phyloP scores from a whole-genome alignment of 1,284 basidiomycete genomes.

The Microbotryum saponariae region DNA sequence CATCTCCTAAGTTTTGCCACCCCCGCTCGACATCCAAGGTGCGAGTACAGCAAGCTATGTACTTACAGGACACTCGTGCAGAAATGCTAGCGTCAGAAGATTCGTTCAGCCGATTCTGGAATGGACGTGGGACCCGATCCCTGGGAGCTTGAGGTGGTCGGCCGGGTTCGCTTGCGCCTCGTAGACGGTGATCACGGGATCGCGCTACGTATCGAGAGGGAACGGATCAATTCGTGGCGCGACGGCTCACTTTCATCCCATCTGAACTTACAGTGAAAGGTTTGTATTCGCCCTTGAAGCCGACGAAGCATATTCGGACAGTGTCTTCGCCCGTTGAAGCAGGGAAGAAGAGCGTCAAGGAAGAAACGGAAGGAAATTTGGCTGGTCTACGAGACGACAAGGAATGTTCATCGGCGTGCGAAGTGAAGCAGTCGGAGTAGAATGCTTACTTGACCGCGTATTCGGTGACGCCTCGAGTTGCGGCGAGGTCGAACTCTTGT shows the following conservation, averaged over 20 bases:
- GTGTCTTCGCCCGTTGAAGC: conserved; percentile 35
- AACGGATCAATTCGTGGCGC: not conserved
- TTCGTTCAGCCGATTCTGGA: conserved; percentile 15
- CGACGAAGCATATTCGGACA: conserved; percentile 35
- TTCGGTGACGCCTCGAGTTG: conserved; percentile 29
- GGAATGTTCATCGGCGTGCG: not conserved
- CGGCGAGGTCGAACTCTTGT: conserved; percentile 34
- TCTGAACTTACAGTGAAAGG: conserved; percentile 15
- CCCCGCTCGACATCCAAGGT: no score
- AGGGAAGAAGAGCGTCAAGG: conserved; percentile 37
- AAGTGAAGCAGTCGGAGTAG: not conserved
- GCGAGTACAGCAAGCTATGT: no score
- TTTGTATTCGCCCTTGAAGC: conserved; percentile 36
- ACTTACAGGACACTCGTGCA: no score
- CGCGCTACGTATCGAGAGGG: conserved; percentile 8
- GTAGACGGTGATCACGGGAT: conserved; percentile 35
- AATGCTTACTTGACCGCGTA: conserved; percentile 31
- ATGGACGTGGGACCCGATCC: conserved; percentile 21
- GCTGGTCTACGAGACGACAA: conserved; percentile 19
- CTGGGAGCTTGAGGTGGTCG: conserved; percentile 34
- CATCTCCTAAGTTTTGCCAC: no score
- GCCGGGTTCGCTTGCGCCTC: conserved; percentile 37
- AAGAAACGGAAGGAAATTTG: conserved; percentile 30
- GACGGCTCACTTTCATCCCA: not conserved
- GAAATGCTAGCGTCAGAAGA: not conserved